Evolutionary conservation across 2,329 filamentous ascomycete species (phyloP).

Genomic region (Ascosphaera apis): DNA sequence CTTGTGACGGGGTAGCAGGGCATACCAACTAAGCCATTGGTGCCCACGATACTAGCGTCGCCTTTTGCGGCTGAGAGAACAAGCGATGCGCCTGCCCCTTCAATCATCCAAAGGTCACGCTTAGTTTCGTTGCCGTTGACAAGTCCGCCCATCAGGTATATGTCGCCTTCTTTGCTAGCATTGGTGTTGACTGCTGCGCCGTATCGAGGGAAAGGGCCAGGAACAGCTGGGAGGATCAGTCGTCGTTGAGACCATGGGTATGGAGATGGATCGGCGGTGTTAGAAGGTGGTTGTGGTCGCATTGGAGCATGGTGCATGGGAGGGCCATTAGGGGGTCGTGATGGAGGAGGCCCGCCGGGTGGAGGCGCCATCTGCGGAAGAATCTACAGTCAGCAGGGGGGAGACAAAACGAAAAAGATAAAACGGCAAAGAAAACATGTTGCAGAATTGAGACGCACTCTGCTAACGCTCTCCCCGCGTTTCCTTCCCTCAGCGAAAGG

Average conservation of each 20-base stretch:
- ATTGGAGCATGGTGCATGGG: conserved; percentile 11
- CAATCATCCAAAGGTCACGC: conserved; percentile 93
- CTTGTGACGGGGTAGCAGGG: conserved; percentile 81
- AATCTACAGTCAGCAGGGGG: no score
- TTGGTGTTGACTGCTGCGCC: conserved; percentile 84
- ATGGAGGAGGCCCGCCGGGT: no score
- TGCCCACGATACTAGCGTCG: background rate
- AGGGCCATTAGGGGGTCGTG: no score
- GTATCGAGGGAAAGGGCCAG: conserved; percentile 88
- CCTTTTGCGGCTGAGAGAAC: background rate
- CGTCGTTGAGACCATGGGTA: conserved; percentile 93
- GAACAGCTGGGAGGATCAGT: conserved; percentile 60
- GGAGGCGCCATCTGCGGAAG: conserved; percentile 66
- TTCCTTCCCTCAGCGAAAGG: no score
- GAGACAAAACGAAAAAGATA: no score
- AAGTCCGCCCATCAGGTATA: conserved; percentile 92
- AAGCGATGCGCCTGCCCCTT: conserved; percentile 59
- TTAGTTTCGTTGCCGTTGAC: conserved; percentile 92
- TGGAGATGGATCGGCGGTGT: conserved; percentile 49
- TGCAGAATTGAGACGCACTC: no score
- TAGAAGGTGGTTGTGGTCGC: conserved; percentile 8
- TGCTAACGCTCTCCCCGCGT: no score
- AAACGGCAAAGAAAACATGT: no score
- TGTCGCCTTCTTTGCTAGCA: conserved; percentile 86
- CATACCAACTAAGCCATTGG: background rate